Evolutionary conservation across 2,329 filamentous ascomycete species (phyloP), one percentile per base, ranked within the genome.

Genomic region (Colletotrichum shisoi): DNA sequence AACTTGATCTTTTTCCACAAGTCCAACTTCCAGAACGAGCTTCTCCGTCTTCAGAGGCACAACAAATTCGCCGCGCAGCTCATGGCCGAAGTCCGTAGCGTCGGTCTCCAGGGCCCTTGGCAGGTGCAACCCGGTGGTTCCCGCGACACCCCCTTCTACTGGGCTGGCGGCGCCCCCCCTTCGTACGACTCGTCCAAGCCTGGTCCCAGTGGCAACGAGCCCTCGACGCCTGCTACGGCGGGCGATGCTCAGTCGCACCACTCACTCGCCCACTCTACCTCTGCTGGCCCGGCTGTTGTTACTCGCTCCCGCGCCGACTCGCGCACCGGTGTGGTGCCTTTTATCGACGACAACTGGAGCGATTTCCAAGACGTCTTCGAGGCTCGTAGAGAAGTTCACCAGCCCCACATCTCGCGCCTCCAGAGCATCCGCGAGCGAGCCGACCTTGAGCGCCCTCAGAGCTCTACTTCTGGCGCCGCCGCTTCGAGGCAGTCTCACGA

Each of bases 1-100:
- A 97, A 97, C 78, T 88, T 98, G 63, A 89, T 97, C 74, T 97
- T 97, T 82, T 97, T 97, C 83, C 96, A 97, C 85, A 97, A 97
- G 78, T 93, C 91, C 67, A 97, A 94, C 77, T 97, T 91, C 87
- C 94, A 98, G 76, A 97, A 97, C 75, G 94, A 98, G 76, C 83
- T 96, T 51, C 84, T 97, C 27, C 93, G 94, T 80, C 85, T 98
- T 2, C 92, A 91, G 72, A 88, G 94, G 19, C 91, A 95, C 73
- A 97, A 97, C 83, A 95, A 94, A 76, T 97, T 98, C 78, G 93
- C 96, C 71, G 93, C 91, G 70, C 93, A 95, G 69, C 82, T 98
- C 74, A 96, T 97, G 90, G 83, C 91, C 44, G 88, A 92, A 62
- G 93, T 97, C 82, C 86, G 91, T 69, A 88, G 92, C 62, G 84